A percentile compares a stretch with the other conserved stretches of the same genome.
Evolutionary conservation across 495 filamentous ascomycete species (phyloP).

Genomic region (Penicillium coprophilum): DNA sequence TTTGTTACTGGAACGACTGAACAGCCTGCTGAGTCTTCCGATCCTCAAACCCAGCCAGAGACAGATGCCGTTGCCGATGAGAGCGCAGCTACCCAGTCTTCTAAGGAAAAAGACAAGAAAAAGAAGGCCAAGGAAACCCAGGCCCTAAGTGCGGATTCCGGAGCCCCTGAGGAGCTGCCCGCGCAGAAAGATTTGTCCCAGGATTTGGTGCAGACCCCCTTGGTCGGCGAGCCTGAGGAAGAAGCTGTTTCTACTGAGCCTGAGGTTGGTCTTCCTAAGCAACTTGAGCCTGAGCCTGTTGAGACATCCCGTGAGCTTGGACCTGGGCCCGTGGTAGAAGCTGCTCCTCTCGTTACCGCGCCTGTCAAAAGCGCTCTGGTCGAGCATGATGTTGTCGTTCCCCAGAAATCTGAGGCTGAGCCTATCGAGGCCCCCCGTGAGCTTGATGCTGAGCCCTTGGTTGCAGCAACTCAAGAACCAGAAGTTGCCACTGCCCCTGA

Average conservation of each 20-base stretch:
- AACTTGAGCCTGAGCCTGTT: conserved; percentile 5
- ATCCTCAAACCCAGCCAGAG: conserved; percentile 4
- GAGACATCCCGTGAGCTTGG: conserved; percentile 10
- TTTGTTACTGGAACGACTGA: conserved; percentile 3
- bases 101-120: conserved; percentile 43
- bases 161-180: not conserved
- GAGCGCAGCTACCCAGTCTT: conserved; percentile 14
- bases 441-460: not conserved
- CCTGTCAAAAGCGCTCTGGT: not conserved
- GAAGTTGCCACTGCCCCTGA: conserved; percentile 5
- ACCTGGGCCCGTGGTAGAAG: not conserved
- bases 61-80: conserved; percentile 23
- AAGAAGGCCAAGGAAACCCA: conserved; percentile 38
- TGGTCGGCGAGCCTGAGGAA: not conserved
- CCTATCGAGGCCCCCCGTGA: not conserved
- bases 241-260: conserved; percentile 10
- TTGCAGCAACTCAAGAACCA: conserved; percentile 5
- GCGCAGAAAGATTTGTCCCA: not conserved
- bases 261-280: not conserved
- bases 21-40: conserved; percentile 4
- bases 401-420: not conserved
- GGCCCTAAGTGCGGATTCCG: conserved; percentile 21
- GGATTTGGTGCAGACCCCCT: conserved; percentile 4
- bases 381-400: not conserved
- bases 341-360: not conserved